Percentiles rank a stretch among this genome's conserved stretches.
These are phyloP conservation scores for Cladosporium halotolerans DNA, from an alignment of 2,329 filamentous ascomycete genomes.

Conservation along the genomic window DNA sequence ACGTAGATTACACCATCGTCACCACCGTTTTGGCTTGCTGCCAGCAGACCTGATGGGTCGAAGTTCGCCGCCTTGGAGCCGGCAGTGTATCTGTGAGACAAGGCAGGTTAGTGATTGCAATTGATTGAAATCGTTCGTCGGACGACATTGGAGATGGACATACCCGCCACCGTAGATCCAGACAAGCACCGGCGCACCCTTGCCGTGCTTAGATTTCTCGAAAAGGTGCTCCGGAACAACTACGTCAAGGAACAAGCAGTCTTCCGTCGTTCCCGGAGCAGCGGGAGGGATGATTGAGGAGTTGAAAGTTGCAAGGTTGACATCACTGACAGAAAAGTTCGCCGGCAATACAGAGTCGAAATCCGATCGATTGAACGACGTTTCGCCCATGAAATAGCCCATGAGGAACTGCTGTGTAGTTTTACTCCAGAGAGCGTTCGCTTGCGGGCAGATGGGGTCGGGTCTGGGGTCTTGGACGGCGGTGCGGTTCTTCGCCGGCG, in stretches of 20 bases:
- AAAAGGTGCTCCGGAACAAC: conserved; percentile 32
- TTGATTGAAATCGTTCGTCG: conserved; percentile 21
- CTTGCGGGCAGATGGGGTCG: conserved; percentile 41
- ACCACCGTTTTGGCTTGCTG: conserved; percentile 35
- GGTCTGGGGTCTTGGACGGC: conserved; percentile 41
- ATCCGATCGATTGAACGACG: conserved; percentile 2
- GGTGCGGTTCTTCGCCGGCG: conserved; percentile 36
- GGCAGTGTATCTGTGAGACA: conserved; percentile 25
- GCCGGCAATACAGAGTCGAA: background rate
- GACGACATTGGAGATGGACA: too few species aligned
- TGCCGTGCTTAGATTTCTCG: conserved; percentile 19
- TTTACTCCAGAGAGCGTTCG: conserved; percentile 39
- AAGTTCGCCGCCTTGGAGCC: conserved; percentile 34
- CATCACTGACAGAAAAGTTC: conserved; percentile 6
- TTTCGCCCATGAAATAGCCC: conserved; percentile 28
- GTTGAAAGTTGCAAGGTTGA: conserved; percentile 19
- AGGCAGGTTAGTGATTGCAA: too few species aligned
- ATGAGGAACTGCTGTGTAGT: conserved; percentile 31
- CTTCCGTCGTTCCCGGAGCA: conserved; percentile 31
- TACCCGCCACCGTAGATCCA: conserved; percentile 47
- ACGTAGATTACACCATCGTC: conserved; percentile 41
- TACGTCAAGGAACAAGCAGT: conserved; percentile 38
- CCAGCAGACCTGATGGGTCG: conserved; percentile 36
- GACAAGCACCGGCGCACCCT: conserved; percentile 32
- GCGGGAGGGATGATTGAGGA: conserved; percentile 15